Evolutionary conservation across 768 basidiomycete genomes (phyloP).

Genomic region (Phylloporus arenicola): DNA sequence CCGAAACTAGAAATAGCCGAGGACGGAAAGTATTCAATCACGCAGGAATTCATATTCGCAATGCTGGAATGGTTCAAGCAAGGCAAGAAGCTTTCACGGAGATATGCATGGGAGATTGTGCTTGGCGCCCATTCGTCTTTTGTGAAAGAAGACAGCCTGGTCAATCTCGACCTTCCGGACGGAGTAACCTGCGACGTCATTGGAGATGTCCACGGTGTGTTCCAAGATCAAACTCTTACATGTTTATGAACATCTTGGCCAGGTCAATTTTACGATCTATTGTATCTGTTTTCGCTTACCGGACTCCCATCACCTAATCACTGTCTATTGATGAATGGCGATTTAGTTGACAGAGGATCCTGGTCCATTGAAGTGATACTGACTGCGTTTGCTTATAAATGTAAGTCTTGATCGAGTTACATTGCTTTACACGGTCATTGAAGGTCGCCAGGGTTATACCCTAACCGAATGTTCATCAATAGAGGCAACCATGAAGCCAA

Average conservation of each 20-base stretch:
- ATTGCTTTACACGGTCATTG: slow-evolving; percentile 7
- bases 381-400: slow-evolving; percentile 93
- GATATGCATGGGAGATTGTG: slow-evolving; percentile 95
- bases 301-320: slow-evolving; percentile 84
- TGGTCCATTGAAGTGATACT: slow-evolving; percentile 94
- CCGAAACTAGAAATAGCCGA: slow-evolving; percentile 59
- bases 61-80: slow-evolving; percentile 94
- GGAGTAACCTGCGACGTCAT: slow-evolving; percentile 88
- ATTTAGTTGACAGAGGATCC: slow-evolving; percentile 96
- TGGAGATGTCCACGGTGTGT: slow-evolving; percentile 88
- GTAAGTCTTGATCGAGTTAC: slow-evolving; percentile 36
- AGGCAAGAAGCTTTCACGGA: slow-evolving; percentile 84
- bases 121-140: slow-evolving; percentile 78
- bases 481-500: slow-evolving; percentile 96
- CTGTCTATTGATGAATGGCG: slow-evolving; percentile 85
- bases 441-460: slow-evolving; percentile 74
- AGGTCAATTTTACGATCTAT: slow-evolving; percentile 95
- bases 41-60: slow-evolving; percentile 66
- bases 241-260: slow-evolving; percentile 5
- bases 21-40: slow-evolving; percentile 69
- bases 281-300: slow-evolving; percentile 82
- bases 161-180: slow-evolving; percentile 66
- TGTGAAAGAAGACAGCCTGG: slow-evolving; percentile 72
- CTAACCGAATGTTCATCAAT: slow-evolving; percentile 85
- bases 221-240: background rate